Evolutionary conservation across 495 filamentous ascomycete genomes (phyloP).

Genomic region (Extremus antarcticus): DNA sequence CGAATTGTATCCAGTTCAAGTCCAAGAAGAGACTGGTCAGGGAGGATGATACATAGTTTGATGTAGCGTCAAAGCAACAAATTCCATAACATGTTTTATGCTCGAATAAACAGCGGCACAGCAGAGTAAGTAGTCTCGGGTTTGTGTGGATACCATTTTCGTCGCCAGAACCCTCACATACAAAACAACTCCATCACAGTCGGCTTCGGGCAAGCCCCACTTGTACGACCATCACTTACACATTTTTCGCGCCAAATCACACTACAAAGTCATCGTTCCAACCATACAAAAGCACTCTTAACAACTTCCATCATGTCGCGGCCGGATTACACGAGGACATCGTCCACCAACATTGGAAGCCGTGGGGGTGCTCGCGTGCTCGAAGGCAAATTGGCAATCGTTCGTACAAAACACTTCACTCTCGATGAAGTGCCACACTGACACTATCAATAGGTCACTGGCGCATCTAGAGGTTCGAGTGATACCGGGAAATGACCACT

Average conservation of each 20-base stretch:
- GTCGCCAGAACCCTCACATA: too few species aligned
- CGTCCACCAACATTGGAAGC: constrained; percentile 7
- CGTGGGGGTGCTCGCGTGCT: constrained; percentile 13
- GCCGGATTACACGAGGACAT: constrained; percentile 2
- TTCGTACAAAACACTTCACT: background rate
- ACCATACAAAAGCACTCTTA: background rate
- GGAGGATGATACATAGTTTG: too few species aligned
- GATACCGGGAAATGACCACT: too few species aligned
- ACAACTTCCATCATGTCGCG: constrained; percentile 3
- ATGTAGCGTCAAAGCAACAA: too few species aligned
- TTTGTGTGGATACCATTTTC: too few species aligned
- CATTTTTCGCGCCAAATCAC: too few species aligned
- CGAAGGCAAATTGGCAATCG: constrained; percentile 30
- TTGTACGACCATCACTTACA: background rate
- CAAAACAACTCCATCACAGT: background rate
- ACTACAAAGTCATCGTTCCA: too few species aligned
- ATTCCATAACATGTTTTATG: too few species aligned
- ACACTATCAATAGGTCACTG: constrained; percentile 20
- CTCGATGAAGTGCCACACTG: background rate
- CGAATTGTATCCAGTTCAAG: background rate
- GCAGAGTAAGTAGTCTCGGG: too few species aligned
- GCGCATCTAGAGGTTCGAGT: constrained; percentile 29
- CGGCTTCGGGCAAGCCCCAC: background rate
- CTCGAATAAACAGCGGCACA: too few species aligned
- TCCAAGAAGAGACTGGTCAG: too few species aligned